Evolutionary conservation across 2,329 filamentous ascomycete genomes (phyloP), one percentile per base, ranked within the genome.

Genomic region (Teratosphaeriaceae sp.): DNA sequence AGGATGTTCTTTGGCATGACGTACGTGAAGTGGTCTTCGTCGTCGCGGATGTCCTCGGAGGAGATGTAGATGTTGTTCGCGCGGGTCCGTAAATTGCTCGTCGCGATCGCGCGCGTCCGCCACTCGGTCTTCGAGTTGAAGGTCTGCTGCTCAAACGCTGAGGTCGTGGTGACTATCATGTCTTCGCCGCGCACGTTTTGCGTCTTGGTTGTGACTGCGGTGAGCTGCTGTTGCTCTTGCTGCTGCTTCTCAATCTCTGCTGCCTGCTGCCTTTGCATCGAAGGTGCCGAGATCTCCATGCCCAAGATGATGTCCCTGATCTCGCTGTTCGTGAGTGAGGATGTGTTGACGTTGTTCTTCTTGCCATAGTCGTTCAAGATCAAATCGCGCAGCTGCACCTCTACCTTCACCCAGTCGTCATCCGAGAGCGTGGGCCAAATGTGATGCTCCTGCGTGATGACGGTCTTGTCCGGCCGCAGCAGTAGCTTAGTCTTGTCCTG

Each of bases 261-360:
- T 15, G 92, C 92, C 67, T 97, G 92, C 67, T 98, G 94, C 61
- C 94, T 83, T 70, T 98, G 92, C 82, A 98, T 85, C 1, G 90
- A 97, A 19, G 92, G 92, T 21, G 92, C 94, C 46, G 88, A 95
- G 46, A 98, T 98, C 65, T 98, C 94, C 94, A 98, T 98, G 76
- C 92, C 92, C 50, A 98, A 70, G 57, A 98, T 98, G 58, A 98
- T 97, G 61, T 98, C 92, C 57, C 92, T 83, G 39, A 98, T 92
- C 78, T 98, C 92, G 58, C 86, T 95, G 62, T 82, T 95, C 1
- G 92, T 98, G 67, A 98, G 75, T 64, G 88, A 95, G 13, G 94
- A 94, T 11, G 92, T 90, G 58, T 98, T 98, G 72, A 98, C 92
- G 56, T 97, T 98, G 74, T 98, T 98, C 78, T 98, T 98, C 79